Conservation (phyloP, 139 green algal genomes). For the Chlorella sp. region DNA sequence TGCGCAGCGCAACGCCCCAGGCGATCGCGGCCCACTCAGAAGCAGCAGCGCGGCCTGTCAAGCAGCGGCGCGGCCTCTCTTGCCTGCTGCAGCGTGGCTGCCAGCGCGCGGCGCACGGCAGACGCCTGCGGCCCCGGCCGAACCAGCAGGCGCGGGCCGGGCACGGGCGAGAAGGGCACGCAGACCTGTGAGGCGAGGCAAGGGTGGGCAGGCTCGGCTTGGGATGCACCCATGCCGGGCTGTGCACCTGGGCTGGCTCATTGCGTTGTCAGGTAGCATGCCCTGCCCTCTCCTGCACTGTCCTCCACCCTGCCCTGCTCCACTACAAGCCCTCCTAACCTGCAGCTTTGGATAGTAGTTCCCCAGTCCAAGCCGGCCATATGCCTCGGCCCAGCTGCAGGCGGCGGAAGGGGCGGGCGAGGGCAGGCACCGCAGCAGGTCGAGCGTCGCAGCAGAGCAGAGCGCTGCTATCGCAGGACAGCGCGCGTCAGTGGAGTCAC, state of each 20-base stretch:
- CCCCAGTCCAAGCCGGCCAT: neutral
- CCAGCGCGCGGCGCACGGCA: slow-evolving; percentile 51
- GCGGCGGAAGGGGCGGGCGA: too few species aligned
- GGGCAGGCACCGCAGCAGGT: too few species aligned
- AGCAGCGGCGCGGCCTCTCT: too few species aligned
- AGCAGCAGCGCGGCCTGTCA: too few species aligned
- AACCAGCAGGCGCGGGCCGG: slow-evolving; percentile 67
- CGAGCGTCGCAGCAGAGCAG: neutral
- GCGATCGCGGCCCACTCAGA: too few species aligned
- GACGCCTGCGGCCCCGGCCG: slow-evolving; percentile 8
- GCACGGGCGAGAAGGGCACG: slow-evolving; percentile 92
- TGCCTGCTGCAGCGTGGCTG: slow-evolving; percentile 34
- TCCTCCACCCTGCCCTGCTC: too few species aligned
- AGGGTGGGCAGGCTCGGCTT: slow-evolving; percentile 97
- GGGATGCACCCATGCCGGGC: slow-evolving; percentile 54
- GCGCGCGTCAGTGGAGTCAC: neutral
- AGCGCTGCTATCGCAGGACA: neutral
- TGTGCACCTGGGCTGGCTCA: slow-evolving; percentile 18
- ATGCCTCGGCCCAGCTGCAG: neutral
- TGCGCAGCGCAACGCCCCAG: too few species aligned
- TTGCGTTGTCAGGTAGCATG: too few species aligned
- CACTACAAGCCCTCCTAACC: slow-evolving; percentile 19
- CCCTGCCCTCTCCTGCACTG: too few species aligned
- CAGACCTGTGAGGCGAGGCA: too few species aligned
- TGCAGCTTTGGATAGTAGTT: neutral